A percentile compares a stretch with the other conserved stretches of the same genome.
Conservation (phyloP, 2,329 filamentous ascomycete genomes). For the Sclerotinia minor region DNA sequence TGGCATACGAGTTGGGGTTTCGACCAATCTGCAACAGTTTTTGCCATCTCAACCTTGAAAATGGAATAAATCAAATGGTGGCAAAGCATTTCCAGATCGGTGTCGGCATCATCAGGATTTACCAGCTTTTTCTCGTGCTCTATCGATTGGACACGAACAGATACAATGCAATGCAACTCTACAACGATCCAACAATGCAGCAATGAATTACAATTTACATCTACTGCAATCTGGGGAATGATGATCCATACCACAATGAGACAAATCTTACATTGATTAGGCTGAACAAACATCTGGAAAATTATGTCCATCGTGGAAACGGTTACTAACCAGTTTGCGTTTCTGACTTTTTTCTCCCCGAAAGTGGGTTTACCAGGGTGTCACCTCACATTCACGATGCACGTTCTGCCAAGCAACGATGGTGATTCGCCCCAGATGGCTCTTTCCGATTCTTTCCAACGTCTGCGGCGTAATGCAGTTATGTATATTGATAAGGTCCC, state of each 20-base stretch:
- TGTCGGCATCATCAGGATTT: not conserved
- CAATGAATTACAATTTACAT: too few relatives aligned
- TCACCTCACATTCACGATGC: not conserved
- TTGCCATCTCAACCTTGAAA: not conserved
- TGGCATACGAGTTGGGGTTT: too few relatives aligned
- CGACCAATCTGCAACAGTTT: too few relatives aligned
- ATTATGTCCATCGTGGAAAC: not conserved
- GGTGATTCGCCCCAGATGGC: not conserved
- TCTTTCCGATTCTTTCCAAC: not conserved
- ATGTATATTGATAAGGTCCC: not conserved
- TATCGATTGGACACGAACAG: not conserved
- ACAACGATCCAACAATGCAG: too few relatives aligned
- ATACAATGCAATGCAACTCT: not conserved
- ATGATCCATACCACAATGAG: not conserved
- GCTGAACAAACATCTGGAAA: not conserved
- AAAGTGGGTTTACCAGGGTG: not conserved
- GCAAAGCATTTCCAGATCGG: not conserved
- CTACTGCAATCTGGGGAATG: slow-evolving; percentile 2
- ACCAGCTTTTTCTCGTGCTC: not conserved
- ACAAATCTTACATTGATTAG: not conserved
- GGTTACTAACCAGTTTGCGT: not conserved
- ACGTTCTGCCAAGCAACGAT: not conserved
- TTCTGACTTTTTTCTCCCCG: not conserved
- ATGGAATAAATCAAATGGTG: not conserved
- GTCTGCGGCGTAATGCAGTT: not conserved